These are phyloP conservation scores for Tetrastigma voinierianum DNA, from an alignment of 164 flowering plant species.

Conservation along the genomic window DNA sequence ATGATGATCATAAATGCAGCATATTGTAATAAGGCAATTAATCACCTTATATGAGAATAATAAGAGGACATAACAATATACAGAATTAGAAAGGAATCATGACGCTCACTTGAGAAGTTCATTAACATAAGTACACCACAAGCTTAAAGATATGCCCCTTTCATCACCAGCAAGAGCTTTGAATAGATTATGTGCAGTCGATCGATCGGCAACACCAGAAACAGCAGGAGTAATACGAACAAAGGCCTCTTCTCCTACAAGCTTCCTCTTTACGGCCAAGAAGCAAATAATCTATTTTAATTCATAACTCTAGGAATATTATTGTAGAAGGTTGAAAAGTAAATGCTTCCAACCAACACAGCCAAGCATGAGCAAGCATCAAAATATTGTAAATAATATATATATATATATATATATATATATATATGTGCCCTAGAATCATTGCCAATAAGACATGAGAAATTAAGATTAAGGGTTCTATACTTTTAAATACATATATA, in stretches of 20 bases:
- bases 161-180: slow-evolving; percentile 82
- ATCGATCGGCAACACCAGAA: slow-evolving; percentile 87
- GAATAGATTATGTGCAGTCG: slow-evolving; percentile 82
- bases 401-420: too few relatives aligned
- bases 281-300: slow-evolving; percentile 12
- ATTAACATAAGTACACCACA: slow-evolving; percentile 64
- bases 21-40: not conserved
- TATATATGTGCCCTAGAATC: too few relatives aligned
- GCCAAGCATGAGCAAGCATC: too few relatives aligned
- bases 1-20: not conserved
- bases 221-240: slow-evolving; percentile 88
- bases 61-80: not conserved
- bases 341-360: not conserved
- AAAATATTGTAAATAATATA: too few relatives aligned
- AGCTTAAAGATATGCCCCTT: slow-evolving; percentile 63
- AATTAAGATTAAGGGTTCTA: too few relatives aligned
- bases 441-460: too few relatives aligned
- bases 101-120: slow-evolving; percentile 79
- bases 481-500: too few relatives aligned
- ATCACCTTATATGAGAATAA: not conserved
- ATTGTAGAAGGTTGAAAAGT: not conserved
- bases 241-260: slow-evolving; percentile 84
- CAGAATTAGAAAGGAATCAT: not conserved
- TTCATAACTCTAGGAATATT: not conserved
- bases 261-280: slow-evolving; percentile 45